Evolutionary conservation across 352 stramenopile genomes (phyloP).

Genomic region (Globisporangium nagaii): DNA sequence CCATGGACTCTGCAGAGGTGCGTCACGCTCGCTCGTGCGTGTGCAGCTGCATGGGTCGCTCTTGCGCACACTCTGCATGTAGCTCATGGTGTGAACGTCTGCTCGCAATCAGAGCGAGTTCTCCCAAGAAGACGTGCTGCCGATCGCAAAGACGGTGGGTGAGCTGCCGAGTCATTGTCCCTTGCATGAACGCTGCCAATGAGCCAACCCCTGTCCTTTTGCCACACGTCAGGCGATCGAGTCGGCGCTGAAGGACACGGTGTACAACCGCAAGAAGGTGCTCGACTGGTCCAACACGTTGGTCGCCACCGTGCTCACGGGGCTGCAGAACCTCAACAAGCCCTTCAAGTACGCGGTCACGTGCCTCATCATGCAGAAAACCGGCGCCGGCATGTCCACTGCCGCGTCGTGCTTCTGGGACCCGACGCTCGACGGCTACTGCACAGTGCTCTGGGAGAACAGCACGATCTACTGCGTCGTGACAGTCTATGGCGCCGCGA

Average conservation of each 20-base stretch:
- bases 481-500: conserved; percentile 74
- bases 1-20: conserved; percentile 50
- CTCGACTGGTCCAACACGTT: conserved; percentile 83
- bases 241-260: conserved; percentile 65
- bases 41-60: too few relatives aligned
- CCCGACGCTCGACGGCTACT: conserved; percentile 68
- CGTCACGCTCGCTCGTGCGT: neutral
- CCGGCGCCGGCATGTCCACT: conserved; percentile 60
- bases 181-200: neutral
- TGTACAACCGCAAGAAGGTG: conserved; percentile 85
- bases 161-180: neutral
- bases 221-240: conserved; percentile 49
- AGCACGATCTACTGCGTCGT: conserved; percentile 82
- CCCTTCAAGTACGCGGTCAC: conserved; percentile 84
- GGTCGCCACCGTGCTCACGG: conserved; percentile 71
- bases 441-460: conserved; percentile 83
- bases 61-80: too few relatives aligned
- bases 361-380: conserved; percentile 86
- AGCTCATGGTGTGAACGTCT: too few relatives aligned
- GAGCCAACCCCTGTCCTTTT: too few relatives aligned
- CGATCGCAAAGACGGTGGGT: conserved; percentile 60
- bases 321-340: conserved; percentile 84
- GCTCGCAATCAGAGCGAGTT: conserved; percentile 60
- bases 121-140: conserved; percentile 70
- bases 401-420: conserved; percentile 77